phyloP scores from a whole-genome alignment of 805 yeast genomes.

The Candida silvatica region DNA sequence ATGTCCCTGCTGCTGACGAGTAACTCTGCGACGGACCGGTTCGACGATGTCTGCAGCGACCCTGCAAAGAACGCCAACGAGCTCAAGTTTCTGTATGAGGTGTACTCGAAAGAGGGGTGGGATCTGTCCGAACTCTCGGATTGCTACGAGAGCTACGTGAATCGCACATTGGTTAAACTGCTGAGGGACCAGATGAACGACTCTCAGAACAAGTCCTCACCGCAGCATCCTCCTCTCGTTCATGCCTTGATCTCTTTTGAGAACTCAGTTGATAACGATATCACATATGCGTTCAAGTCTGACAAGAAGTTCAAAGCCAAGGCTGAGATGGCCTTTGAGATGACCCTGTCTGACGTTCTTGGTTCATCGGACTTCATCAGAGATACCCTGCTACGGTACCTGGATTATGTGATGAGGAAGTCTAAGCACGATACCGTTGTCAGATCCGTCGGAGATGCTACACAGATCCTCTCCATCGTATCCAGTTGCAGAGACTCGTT shows the following conservation, averaged over 20 bases:
- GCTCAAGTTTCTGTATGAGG: not conserved
- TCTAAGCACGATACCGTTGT: too few species aligned
- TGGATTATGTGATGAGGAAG: too few species aligned
- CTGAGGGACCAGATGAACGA: not conserved
- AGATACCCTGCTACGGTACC: not conserved
- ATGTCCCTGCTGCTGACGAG: too few species aligned
- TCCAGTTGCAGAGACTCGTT: not conserved
- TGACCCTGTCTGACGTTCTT: not conserved
- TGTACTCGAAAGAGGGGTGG: not conserved
- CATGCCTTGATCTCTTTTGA: not conserved
- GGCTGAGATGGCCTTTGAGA: not conserved
- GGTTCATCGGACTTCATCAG: not conserved
- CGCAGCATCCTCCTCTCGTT: not conserved
- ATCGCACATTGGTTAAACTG: not conserved
- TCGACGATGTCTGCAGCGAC: not conserved
- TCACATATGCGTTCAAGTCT: not conserved
- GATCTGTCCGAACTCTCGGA: not conserved
- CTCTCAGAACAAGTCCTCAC: not conserved
- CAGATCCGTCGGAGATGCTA: too few species aligned
- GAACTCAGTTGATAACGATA: not conserved
- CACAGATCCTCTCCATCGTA: slow-evolving; percentile 1
- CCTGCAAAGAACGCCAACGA: not conserved
- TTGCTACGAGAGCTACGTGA: not conserved
- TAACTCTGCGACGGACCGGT: not conserved
- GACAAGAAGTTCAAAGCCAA: not conserved